A percentile compares a stretch with the other conserved stretches of the same genome.
These are phyloP conservation scores for Claviceps paspali DNA, from an alignment of 2,329 filamentous ascomycete species.

Conservation along the genomic window DNA sequence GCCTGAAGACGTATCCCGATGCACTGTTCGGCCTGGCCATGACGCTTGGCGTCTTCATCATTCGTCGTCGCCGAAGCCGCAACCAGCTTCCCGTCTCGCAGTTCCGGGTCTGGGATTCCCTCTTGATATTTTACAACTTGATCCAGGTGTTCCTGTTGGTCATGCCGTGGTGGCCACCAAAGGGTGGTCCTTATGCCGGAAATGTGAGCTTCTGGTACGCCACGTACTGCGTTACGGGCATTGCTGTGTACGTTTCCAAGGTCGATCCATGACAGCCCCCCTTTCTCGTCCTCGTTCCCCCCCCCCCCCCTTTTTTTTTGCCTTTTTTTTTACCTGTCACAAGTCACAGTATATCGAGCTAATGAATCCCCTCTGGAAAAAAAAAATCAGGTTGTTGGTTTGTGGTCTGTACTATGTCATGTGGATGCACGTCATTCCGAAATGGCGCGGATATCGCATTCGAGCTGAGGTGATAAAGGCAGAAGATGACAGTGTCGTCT, in stretches of 20 bases:
- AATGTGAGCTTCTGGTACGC: conserved; percentile 62
- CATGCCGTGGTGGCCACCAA: conserved; percentile 59
- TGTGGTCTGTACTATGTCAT: conserved; percentile 42
- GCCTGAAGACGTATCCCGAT: conserved; percentile 41
- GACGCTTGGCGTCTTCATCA: conserved; percentile 39
- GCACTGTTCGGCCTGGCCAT: conserved; percentile 43
- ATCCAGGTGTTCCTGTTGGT: conserved; percentile 47
- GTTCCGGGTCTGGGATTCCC: conserved; percentile 44
- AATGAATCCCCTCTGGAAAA: too few species aligned
- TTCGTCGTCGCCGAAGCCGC: conserved; percentile 34
- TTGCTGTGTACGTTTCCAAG: conserved; percentile 40
- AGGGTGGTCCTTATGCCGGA: conserved; percentile 40
- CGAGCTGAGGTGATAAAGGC: conserved; percentile 38
- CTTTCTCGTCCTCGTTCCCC: neutral
- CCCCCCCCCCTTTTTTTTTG: neutral
- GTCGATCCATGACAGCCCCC: neutral
- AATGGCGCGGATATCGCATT: conserved; percentile 35
- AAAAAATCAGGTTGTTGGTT: conserved; percentile 25
- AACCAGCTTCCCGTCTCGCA: conserved; percentile 16
- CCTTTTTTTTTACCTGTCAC: too few species aligned
- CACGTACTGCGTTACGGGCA: conserved; percentile 49
- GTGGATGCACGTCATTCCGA: conserved; percentile 43
- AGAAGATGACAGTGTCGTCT: conserved; percentile 28
- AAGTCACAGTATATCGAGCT: too few species aligned
- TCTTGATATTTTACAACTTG: conserved; percentile 43